A percentile compares a stretch with the other conserved stretches of the same genome.
Evolutionary conservation across 805 yeast genomes (phyloP).

Genomic region (Metschnikowia baotianmanensis): DNA sequence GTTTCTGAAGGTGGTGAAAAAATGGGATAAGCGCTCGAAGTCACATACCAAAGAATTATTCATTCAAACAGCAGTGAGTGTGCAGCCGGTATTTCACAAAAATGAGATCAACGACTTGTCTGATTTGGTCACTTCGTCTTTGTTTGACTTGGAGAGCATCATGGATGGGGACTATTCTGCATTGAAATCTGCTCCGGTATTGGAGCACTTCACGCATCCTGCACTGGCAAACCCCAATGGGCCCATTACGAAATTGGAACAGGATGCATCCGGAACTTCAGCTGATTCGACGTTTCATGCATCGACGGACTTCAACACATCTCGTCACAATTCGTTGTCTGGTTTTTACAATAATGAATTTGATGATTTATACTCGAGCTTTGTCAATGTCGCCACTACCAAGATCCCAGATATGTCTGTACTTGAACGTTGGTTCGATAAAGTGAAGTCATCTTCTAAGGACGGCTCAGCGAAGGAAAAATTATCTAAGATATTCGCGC

Average conservation of each 20-base stretch:
- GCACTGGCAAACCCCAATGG: slow-evolving; percentile 6
- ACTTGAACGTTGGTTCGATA: slow-evolving; percentile 39
- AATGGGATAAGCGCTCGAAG: slow-evolving; percentile 97
- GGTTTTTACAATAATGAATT: slow-evolving; percentile 43
- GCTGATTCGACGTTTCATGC: slow-evolving; percentile 1
- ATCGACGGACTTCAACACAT: slow-evolving; percentile 8
- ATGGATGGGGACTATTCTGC: slow-evolving; percentile 45
- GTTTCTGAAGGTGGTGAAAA: slow-evolving; percentile 89
- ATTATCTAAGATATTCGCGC: slow-evolving; percentile 68
- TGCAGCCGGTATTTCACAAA: slow-evolving; percentile 94
- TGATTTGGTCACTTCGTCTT: slow-evolving; percentile 64
- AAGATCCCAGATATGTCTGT: slow-evolving; percentile 39
- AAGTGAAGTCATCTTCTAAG: slow-evolving; percentile 26
- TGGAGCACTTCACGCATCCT: slow-evolving; percentile 2
- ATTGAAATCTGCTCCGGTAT: slow-evolving; percentile 19
- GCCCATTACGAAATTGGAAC: slow-evolving; percentile 7
- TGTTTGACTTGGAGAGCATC: slow-evolving; percentile 69
- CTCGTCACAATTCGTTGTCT: slow-evolving; percentile 19
- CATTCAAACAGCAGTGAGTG: slow-evolving; percentile 87
- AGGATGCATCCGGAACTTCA: slow-evolving; percentile 3
- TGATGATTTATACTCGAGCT: slow-evolving; percentile 72
- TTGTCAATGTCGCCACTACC: slow-evolving; percentile 50
- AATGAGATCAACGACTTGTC: slow-evolving; percentile 81
- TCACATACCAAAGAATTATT: slow-evolving; percentile 92
- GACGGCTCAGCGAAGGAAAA: slow-evolving; percentile 22